These are phyloP conservation scores for Chalaropsis ovoidea DNA, from an alignment of 2,329 filamentous ascomycete species.

Conservation along the genomic window DNA sequence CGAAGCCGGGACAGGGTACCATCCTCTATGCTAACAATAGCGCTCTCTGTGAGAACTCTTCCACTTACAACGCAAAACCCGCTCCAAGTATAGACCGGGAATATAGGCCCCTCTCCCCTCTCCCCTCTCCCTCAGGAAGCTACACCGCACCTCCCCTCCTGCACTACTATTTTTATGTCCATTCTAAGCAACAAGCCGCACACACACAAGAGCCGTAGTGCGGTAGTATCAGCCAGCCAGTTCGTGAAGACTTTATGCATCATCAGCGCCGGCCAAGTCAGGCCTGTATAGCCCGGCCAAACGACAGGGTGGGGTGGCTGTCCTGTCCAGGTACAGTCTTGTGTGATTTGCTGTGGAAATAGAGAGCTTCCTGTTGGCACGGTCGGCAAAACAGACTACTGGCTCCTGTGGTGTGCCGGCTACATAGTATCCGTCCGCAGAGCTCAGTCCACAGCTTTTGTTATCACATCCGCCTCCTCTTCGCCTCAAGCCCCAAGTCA, in stretches of 20 bases:
- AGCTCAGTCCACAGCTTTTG: background rate
- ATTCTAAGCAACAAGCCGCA: background rate
- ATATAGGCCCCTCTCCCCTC: no score
- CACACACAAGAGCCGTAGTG: background rate
- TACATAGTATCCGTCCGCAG: background rate
- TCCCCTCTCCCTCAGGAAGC: no score
- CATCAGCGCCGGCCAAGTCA: background rate
- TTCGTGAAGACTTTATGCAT: background rate
- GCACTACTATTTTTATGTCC: no score
- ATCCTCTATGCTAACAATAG: no score
- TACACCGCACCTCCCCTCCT: no score
- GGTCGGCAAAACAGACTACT: background rate
- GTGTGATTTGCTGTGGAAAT: background rate
- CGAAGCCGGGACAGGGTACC: no score
- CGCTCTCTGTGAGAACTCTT: no score
- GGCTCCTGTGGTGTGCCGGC: background rate
- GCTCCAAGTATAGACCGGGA: no score
- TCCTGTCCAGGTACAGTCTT: background rate
- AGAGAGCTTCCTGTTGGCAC: background rate
- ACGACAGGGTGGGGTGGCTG: background rate
- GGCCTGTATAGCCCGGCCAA: background rate
- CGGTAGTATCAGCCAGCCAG: background rate
- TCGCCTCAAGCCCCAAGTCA: background rate
- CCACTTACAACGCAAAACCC: no score
- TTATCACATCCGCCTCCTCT: background rate